These are phyloP conservation scores for Citrullus colocynthis DNA, from an alignment of 306 rosid genomes.

Conservation along the genomic window DNA sequence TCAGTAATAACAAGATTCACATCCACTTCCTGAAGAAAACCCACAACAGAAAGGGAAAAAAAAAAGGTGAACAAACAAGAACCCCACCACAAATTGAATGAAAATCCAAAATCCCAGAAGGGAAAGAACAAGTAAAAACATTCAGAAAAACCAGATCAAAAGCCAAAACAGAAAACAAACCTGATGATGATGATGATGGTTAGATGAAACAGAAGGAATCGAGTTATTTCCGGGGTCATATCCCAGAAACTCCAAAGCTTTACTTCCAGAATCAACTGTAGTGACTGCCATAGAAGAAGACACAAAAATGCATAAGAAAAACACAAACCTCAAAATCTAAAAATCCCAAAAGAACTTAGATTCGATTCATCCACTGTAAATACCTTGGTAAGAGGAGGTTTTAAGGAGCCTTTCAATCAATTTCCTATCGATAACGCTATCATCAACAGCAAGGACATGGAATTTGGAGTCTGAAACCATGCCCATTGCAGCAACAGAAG, in stretches of 20 bases:
- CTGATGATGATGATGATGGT: constrained; percentile 38
- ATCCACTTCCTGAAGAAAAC: constrained; percentile 45
- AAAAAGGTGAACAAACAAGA: neutral
- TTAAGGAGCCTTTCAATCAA: constrained; percentile 74
- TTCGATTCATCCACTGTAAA: neutral
- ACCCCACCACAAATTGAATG: neutral
- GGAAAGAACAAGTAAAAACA: neutral
- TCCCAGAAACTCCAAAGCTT: constrained; percentile 87
- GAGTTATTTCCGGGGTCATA: constrained; percentile 37
- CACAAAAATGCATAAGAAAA: neutral
- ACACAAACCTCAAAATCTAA: neutral
- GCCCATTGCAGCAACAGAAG: constrained; percentile 45
- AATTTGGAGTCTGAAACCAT: constrained; percentile 65
- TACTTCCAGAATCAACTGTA: constrained; percentile 93
- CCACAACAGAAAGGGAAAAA: constrained; percentile 2
- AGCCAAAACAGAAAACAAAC: constrained; percentile 12
- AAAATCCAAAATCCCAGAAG: neutral
- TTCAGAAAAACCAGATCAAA: neutral
- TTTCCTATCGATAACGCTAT: constrained; percentile 70
- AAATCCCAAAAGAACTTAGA: neutral
- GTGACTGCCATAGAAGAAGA: constrained; percentile 46
- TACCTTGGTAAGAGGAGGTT: constrained; percentile 87
- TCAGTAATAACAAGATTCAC: constrained; percentile 91
- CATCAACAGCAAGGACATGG: constrained; percentile 92
- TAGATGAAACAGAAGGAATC: constrained; percentile 33